Conservation (phyloP, 2,329 filamentous ascomycete genomes). For the Apiospora rasikravindrae region DNA sequence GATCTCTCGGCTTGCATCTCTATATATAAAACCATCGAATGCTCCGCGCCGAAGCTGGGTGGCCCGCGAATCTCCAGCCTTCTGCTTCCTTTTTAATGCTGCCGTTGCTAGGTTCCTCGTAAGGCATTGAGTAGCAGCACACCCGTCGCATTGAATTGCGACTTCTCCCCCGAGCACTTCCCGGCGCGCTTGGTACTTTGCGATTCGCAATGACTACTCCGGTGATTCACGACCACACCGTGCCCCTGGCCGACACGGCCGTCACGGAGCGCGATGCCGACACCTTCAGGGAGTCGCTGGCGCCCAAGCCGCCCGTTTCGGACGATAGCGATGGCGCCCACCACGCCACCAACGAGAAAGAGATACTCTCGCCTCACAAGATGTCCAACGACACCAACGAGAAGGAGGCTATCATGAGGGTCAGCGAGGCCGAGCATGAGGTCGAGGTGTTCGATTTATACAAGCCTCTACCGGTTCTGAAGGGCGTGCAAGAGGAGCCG, state of each 20-base stretch:
- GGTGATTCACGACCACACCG: background rate
- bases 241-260: slow-evolving; percentile 11
- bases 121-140: background rate
- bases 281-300: background rate
- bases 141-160: slow-evolving; percentile 9
- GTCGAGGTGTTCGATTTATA: slow-evolving; percentile 42
- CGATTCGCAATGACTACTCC: slow-evolving; percentile 10
- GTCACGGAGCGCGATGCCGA: slow-evolving; percentile 17
- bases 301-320: background rate
- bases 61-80: slow-evolving; percentile 4
- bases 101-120: background rate
- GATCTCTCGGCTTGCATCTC: slow-evolving; percentile 1
- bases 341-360: background rate
- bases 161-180: background rate
- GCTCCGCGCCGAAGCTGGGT: background rate
- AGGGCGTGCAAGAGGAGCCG: slow-evolving; percentile 48
- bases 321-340: background rate
- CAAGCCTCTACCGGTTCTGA: slow-evolving; percentile 47
- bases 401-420: background rate
- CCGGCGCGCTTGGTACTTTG: background rate
- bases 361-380: background rate
- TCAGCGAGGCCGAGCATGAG: slow-evolving; percentile 18
- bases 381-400: slow-evolving; percentile 7
- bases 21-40: background rate
- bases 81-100: background rate